These are phyloP conservation scores for Phytophthora vignae DNA, from an alignment of 352 stramenopile species.

Conservation along the genomic window DNA sequence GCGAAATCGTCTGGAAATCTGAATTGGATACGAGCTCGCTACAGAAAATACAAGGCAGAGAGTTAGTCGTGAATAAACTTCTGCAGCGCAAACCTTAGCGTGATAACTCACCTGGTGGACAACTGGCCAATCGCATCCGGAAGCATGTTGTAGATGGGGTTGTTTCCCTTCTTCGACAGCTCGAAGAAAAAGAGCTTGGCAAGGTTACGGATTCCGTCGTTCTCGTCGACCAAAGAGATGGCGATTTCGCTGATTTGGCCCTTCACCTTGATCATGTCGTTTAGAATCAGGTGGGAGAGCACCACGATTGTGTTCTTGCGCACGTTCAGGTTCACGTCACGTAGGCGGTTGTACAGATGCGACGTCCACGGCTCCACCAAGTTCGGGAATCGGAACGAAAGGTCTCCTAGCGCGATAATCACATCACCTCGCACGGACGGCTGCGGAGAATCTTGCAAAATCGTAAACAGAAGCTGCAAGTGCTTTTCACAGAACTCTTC, in stretches of 20 bases:
- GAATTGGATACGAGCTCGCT: slow-evolving; percentile 85
- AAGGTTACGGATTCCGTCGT: slow-evolving; percentile 93
- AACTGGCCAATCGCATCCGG: slow-evolving; percentile 97
- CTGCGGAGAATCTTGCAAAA: slow-evolving; percentile 79
- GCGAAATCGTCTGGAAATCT: slow-evolving; percentile 94
- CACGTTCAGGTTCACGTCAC: slow-evolving; percentile 91
- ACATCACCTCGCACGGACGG: slow-evolving; percentile 94
- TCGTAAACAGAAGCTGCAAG: slow-evolving; percentile 95
- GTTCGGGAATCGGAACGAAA: slow-evolving; percentile 98
- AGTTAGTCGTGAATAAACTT: not conserved
- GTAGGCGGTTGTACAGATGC: slow-evolving; percentile 95
- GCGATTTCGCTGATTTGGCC: slow-evolving; percentile 96
- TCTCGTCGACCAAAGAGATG: slow-evolving; percentile 95
- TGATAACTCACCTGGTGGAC: slow-evolving; percentile 61
- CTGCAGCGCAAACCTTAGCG: not conserved
- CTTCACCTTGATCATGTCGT: slow-evolving; percentile 99
- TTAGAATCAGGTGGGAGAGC: slow-evolving; percentile 98
- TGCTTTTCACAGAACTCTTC: slow-evolving; percentile 96
- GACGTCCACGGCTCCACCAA: slow-evolving; percentile 98
- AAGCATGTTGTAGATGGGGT: slow-evolving; percentile 99
- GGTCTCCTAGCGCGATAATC: slow-evolving; percentile 96
- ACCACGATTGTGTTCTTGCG: slow-evolving; percentile 98
- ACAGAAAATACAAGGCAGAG: slow-evolving; percentile 15
- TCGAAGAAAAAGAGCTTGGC: slow-evolving; percentile 97
- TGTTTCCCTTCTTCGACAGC: slow-evolving; percentile 96